These are phyloP conservation scores for Fusarium oxysporum DNA, from an alignment of 2,329 filamentous ascomycete genomes.

Conservation along the genomic window DNA sequence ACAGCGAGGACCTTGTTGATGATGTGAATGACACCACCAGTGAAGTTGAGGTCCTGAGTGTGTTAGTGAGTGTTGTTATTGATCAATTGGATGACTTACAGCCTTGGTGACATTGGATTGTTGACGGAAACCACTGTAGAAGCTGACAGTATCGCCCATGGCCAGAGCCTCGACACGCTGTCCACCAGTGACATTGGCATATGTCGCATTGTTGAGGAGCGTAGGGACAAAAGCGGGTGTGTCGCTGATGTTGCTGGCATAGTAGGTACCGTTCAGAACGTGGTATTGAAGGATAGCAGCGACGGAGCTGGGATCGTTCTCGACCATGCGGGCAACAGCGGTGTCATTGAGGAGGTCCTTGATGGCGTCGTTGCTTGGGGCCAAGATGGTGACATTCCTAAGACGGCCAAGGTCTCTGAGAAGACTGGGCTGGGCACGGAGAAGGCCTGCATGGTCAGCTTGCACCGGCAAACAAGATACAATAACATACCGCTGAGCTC, in stretches of 20 bases:
- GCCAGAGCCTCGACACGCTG: slow-evolving; percentile 56
- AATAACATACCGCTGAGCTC: slow-evolving; percentile 33
- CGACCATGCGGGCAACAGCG: slow-evolving; percentile 53
- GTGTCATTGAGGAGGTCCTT: slow-evolving; percentile 60
- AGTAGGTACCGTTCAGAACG: slow-evolving; percentile 61
- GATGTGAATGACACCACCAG: slow-evolving; percentile 61
- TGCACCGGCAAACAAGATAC: not conserved
- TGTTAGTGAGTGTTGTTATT: not conserved
- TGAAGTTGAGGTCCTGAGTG: slow-evolving; percentile 55
- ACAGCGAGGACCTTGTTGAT: slow-evolving; percentile 60
- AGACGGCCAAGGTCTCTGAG: slow-evolving; percentile 24
- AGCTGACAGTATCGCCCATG: slow-evolving; percentile 58
- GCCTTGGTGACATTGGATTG: slow-evolving; percentile 53
- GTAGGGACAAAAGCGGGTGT: slow-evolving; percentile 53
- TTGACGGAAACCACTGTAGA: slow-evolving; percentile 56
- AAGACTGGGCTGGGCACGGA: slow-evolving; percentile 41
- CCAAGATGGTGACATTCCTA: slow-evolving; percentile 57
- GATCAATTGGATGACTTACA: slow-evolving; percentile 22
- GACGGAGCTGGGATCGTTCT: slow-evolving; percentile 54
- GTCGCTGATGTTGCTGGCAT: slow-evolving; percentile 48
- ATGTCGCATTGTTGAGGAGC: slow-evolving; percentile 57
- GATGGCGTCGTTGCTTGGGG: slow-evolving; percentile 66
- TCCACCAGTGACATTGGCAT: slow-evolving; percentile 57
- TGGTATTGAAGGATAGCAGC: slow-evolving; percentile 67
- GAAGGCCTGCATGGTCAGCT: slow-evolving; percentile 37